phyloP scores from a whole-genome alignment of 129 eudicot genomes.

The Flaveria ramosissima region DNA sequence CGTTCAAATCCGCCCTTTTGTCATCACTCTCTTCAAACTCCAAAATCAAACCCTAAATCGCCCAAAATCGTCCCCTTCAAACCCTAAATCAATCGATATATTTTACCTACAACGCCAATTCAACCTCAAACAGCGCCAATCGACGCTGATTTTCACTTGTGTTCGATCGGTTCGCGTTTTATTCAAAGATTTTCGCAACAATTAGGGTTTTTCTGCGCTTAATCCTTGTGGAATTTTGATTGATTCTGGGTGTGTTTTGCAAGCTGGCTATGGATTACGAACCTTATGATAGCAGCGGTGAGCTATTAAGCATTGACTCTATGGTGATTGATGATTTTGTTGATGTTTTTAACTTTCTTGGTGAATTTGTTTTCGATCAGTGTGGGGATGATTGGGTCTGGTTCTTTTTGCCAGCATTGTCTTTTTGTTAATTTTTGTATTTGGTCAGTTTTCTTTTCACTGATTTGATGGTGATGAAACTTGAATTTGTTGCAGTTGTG shows the following conservation, averaged over 20 bases:
- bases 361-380: conserved; percentile 25
- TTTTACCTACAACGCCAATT: background rate
- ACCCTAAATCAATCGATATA: conserved; percentile 12
- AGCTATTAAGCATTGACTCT: conserved; percentile 25
- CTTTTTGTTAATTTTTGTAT: conserved; percentile 14
- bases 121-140: background rate
- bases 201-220: conserved; percentile 30
- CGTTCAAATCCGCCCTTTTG: conserved; percentile 46
- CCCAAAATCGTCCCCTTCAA: conserved; percentile 8
- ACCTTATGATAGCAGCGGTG: conserved; percentile 80
- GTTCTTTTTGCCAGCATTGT: conserved; percentile 20
- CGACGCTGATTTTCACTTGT: background rate
- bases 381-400: conserved; percentile 6
- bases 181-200: background rate
- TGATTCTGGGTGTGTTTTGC: conserved; percentile 8
- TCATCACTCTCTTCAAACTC: conserved; percentile 36
- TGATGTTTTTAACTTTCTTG: background rate
- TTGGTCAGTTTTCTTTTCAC: background rate
- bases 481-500: conserved; percentile 26
- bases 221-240: conserved; percentile 24
- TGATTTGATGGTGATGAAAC: background rate
- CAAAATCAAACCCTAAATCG: conserved; percentile 37
- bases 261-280: conserved; percentile 87
- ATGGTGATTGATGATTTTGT: background rate
- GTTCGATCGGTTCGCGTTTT: conserved; percentile 2